Percentiles rank a stretch among this genome's conserved stretches.
Evolutionary conservation across 2,329 filamentous ascomycete species (phyloP).

Genomic region (Colletotrichum filicis): DNA sequence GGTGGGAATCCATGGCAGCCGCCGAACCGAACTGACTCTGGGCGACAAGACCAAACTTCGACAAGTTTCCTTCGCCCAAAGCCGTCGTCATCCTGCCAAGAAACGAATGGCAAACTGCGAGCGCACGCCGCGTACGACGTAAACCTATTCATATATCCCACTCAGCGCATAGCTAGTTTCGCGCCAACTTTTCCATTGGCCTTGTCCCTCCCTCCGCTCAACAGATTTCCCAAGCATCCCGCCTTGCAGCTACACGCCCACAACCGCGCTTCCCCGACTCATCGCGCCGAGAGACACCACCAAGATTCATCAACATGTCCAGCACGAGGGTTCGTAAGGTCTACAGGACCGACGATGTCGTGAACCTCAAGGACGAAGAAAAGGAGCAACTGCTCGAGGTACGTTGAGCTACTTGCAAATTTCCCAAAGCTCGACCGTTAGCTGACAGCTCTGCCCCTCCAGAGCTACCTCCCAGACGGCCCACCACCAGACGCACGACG

Average conservation of each 20-base stretch:
- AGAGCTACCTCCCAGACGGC: conserved; percentile 42
- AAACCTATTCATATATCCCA: conserved; percentile 15
- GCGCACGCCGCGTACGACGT: conserved; percentile 23
- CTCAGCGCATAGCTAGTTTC: not conserved
- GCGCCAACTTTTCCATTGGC: conserved; percentile 9
- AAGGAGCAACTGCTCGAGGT: conserved; percentile 51
- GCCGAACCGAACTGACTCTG: conserved; percentile 11
- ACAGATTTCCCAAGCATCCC: conserved; percentile 20
- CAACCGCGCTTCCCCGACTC: conserved; percentile 2
- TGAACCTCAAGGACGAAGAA: conserved; percentile 48
- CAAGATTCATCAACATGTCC: conserved; percentile 39
- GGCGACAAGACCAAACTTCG: conserved; percentile 23
- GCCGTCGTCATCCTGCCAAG: conserved; percentile 35
- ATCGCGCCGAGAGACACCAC: conserved; percentile 12
- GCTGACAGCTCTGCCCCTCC: conserved; percentile 21
- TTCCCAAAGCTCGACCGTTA: not conserved
- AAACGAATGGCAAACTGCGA: conserved; percentile 19
- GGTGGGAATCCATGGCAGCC: conserved; percentile 26
- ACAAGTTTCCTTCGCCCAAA: conserved; percentile 17
- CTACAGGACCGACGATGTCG: conserved; percentile 52
- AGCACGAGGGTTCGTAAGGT: conserved; percentile 47
- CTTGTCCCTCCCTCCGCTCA: conserved; percentile 11
- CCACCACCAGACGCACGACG: conserved; percentile 4
- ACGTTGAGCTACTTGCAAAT: conserved; percentile 18
- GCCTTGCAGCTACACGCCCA: conserved; percentile 19